A percentile compares a stretch with the other conserved stretches of the same genome.
phyloP scores from a whole-genome alignment of 306 rosid genomes.

The Quillaja saponaria region DNA sequence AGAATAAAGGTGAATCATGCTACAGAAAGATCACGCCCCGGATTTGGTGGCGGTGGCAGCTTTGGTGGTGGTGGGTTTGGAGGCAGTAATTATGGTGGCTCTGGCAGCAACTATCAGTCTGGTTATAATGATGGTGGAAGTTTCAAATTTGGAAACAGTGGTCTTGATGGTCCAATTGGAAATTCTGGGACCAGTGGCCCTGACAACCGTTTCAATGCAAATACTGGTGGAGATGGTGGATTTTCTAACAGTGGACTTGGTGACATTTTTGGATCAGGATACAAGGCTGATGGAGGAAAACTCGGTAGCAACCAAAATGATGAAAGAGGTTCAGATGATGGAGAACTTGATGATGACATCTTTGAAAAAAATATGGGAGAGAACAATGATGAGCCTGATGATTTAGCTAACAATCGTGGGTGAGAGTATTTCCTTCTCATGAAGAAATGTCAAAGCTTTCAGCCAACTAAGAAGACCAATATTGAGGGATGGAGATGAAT shows the following conservation, averaged over 20 bases:
- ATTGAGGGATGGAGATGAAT: constrained; percentile 6
- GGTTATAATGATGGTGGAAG: not conserved
- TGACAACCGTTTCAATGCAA: constrained; percentile 1
- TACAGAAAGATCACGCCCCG: constrained; percentile 46
- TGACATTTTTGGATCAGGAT: constrained; percentile 16
- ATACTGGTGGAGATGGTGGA: too few species aligned
- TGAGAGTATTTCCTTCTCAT: constrained; percentile 9
- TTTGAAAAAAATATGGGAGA: constrained; percentile 28
- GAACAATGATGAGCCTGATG: constrained; percentile 36
- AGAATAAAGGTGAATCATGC: constrained; percentile 46
- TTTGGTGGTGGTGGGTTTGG: constrained; percentile 11
- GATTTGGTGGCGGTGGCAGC: not conserved
- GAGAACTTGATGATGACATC: not conserved
- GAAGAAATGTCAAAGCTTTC: constrained; percentile 12
- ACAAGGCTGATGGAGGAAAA: constrained; percentile 24
- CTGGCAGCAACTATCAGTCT: constrained; percentile 7
- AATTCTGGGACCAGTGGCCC: not conserved
- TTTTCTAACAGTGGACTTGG: constrained; percentile 9
- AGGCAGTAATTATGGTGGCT: not conserved
- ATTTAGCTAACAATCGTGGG: constrained; percentile 27
- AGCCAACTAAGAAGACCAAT: not conserved
- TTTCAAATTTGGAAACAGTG: constrained; percentile 7
- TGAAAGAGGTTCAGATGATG: constrained; percentile 11
- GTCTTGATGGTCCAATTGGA: constrained; percentile 15
- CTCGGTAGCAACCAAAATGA: constrained; percentile 31